Base-by-base conservation (phyloP, 768 basidiomycete genomes). In the Rhodosporidiobolus sp. region DNA sequence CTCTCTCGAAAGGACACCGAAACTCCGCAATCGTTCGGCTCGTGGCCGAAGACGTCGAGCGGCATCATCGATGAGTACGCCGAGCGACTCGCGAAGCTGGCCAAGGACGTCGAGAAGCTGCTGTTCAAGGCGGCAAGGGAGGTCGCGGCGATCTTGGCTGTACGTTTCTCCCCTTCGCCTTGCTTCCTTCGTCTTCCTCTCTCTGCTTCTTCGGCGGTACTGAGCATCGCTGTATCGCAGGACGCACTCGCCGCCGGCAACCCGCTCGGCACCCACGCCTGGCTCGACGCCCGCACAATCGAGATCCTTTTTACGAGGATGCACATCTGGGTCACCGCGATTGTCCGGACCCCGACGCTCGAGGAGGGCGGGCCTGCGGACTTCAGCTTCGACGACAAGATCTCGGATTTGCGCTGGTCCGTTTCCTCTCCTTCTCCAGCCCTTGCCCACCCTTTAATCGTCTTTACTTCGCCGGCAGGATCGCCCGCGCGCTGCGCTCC, bases 201-300 rank as follows among this genome's bases (percentile, higher is more conserved):
- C 26, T 19, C 26, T 20, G 7, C 26, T 28, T 4, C 5, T 12
- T 28, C 24, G 38, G 8, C 38, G 8, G 1, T 8, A 1, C 62
- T 63, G 10, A 48, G 19, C 32, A 6, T n/a, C 24, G 2, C 35
- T 26, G 12, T n/a, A 45, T 17, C 56, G 58, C 63, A 65, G 64
- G 64, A 32, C 9, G 34, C 28, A 14, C 45, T 65, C 32, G 8
- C 46, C 10, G 9, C 38, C 12, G 64, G 46, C 12, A 35, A 57
- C 26, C 46, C 64, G 30, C 64, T 65, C 55, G 64, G 64, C 6
- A 57, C 55, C 20, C 64, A 65, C 48, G 34, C 34, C 11, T 65
- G 64, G 64, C 55, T 65, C 45, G 64, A 65, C 46, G 1, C 28
- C 4, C 43, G 64, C 3, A 22, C 28, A 0, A 22, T n/a, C 28